These are phyloP conservation scores for Tetracentron sinense DNA, from an alignment of 164 flowering plant genomes.

Conservation along the genomic window DNA sequence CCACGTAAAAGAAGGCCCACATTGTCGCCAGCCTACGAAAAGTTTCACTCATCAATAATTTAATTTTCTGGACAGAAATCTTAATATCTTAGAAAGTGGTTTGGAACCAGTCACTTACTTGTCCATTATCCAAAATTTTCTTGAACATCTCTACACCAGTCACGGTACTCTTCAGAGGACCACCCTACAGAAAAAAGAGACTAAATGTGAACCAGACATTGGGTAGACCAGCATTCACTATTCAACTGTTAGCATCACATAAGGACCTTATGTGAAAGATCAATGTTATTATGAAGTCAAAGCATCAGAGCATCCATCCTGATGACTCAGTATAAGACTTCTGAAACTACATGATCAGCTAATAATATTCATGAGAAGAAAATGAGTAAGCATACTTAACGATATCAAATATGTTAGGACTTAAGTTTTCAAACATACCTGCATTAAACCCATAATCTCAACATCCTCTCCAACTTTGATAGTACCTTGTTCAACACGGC, in stretches of 20 bases:
- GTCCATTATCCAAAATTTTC: constrained; percentile 86
- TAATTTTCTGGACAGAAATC: not conserved
- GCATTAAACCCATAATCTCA: constrained; percentile 73
- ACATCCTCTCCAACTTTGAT: constrained; percentile 96
- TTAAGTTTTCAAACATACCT: constrained; percentile 33
- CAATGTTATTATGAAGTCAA: not conserved
- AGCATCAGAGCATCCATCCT: not conserved
- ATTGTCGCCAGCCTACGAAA: constrained; percentile 92
- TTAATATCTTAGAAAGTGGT: not conserved
- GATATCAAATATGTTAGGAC: not conserved
- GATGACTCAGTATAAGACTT: not conserved
- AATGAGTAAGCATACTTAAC: constrained; percentile 1
- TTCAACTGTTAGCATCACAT: not conserved
- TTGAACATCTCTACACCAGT: constrained; percentile 99
- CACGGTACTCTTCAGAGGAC: constrained; percentile 68
- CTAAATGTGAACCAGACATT: constrained; percentile 3
- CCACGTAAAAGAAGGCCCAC: constrained; percentile 99
- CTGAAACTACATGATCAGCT: not conserved
- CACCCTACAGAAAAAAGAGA: constrained; percentile 39
- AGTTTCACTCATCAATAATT: constrained; percentile 2
- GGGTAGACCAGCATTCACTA: constrained; percentile 8
- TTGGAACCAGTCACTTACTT: constrained; percentile 38
- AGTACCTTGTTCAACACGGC: constrained; percentile 92
- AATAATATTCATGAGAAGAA: not conserved
- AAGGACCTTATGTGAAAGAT: not conserved